Conservation (phyloP, 129 eudicot species). For the Saussurea involucrata region DNA sequence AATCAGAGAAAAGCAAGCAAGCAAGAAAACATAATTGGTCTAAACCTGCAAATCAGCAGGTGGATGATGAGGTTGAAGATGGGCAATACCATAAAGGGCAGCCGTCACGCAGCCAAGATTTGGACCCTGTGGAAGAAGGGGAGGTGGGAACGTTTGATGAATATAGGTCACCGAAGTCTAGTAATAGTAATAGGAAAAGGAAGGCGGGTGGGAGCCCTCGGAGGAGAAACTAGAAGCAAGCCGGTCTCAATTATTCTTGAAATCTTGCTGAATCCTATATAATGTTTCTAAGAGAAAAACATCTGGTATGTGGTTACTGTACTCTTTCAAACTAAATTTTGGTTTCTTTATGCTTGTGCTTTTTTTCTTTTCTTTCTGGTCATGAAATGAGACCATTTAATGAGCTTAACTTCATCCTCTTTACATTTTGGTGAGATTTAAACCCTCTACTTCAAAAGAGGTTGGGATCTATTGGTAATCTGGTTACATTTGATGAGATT, state of each 20-base stretch:
- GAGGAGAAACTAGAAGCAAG: constrained; percentile 31
- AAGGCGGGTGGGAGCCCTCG: constrained; percentile 53
- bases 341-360: constrained; percentile 13
- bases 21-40: constrained; percentile 64
- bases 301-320: constrained; percentile 19
- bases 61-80: constrained; percentile 43
- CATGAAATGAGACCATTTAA: constrained; percentile 13
- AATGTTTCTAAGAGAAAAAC: constrained; percentile 13
- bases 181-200: constrained; percentile 47
- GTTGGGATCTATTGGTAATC: not conserved
- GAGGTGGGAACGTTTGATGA: constrained; percentile 64
- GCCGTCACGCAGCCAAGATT: constrained; percentile 41
- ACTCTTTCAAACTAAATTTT: constrained; percentile 30
- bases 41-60: constrained; percentile 35
- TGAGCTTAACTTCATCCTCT: constrained; percentile 2
- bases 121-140: constrained; percentile 82
- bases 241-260: not conserved
- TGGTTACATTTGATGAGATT: not conserved
- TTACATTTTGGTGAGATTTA: not conserved
- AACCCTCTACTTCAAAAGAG: not conserved
- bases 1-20: constrained; percentile 55
- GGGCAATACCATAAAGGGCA: constrained; percentile 47
- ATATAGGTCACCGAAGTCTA: constrained; percentile 51
- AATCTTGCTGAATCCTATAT: constrained; percentile 1
- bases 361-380: not conserved